phyloP scores from a whole-genome alignment of 495 filamentous ascomycete species.

The Lasiosphaeria hispida region DNA sequence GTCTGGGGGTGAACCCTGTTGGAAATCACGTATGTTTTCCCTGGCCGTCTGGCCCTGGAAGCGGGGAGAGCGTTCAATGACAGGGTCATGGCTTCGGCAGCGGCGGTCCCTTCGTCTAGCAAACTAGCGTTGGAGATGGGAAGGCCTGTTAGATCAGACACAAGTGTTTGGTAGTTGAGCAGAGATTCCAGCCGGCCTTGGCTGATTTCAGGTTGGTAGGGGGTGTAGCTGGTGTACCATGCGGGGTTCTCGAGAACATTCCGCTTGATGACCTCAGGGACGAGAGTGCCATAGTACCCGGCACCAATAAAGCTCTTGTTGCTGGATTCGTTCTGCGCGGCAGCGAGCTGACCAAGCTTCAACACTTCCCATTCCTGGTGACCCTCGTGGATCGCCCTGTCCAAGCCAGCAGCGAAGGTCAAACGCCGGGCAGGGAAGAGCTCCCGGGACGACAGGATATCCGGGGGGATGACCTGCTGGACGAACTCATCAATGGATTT shows the following conservation, averaged over 20 bases:
- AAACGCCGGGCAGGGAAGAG: conserved; percentile 26
- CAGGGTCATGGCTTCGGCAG: conserved; percentile 96
- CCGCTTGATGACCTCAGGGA: conserved; percentile 89
- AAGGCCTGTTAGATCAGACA: conserved; percentile 84
- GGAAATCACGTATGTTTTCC: conserved; percentile 82
- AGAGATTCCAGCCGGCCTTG: conserved; percentile 91
- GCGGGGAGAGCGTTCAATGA: conserved; percentile 74
- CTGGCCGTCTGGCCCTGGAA: conserved; percentile 67
- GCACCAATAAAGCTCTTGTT: conserved; percentile 74
- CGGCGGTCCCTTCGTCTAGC: conserved; percentile 90
- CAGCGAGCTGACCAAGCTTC: conserved; percentile 54
- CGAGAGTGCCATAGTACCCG: conserved; percentile 83
- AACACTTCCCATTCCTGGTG: conserved; percentile 41
- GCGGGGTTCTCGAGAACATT: conserved; percentile 92
- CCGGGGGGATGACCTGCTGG: conserved; percentile 75
- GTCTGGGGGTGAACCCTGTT: conserved; percentile 86
- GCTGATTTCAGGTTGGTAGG: conserved; percentile 97
- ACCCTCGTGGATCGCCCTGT: conserved; percentile 13
- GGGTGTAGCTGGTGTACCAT: conserved; percentile 99
- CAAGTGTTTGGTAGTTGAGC: conserved; percentile 95
- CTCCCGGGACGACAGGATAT: conserved; percentile 69
- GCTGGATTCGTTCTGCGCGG: conserved; percentile 61
- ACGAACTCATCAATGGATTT: conserved; percentile 83
- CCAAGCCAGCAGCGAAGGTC: conserved; percentile 19
- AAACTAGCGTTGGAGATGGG: conserved; percentile 93